These are phyloP conservation scores for Thelonectria rubi DNA, from an alignment of 2,329 filamentous ascomycete genomes.

Conservation along the genomic window DNA sequence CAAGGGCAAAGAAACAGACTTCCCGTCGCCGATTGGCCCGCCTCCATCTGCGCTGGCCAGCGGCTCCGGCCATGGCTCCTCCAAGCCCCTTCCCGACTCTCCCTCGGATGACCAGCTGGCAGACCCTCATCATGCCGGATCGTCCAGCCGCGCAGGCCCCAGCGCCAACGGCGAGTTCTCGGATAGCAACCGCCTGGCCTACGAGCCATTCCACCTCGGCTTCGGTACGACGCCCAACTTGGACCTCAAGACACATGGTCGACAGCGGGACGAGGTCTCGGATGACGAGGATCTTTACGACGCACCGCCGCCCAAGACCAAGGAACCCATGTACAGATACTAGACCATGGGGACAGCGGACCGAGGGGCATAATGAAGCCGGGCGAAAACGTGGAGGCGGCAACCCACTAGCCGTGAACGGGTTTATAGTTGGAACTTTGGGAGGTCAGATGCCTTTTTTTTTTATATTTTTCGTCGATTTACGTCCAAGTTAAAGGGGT, in stretches of 20 bases:
- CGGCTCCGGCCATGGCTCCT: slow-evolving; percentile 35
- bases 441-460: neutral
- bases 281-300: slow-evolving; percentile 54
- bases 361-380: neutral
- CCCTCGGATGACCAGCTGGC: slow-evolving; percentile 46
- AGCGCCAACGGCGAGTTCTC: slow-evolving; percentile 31
- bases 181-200: slow-evolving; percentile 40
- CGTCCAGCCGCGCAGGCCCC: slow-evolving; percentile 26
- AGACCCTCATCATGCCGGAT: slow-evolving; percentile 41
- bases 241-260: slow-evolving; percentile 27
- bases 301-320: slow-evolving; percentile 48
- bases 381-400: neutral
- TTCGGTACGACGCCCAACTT: slow-evolving; percentile 37
- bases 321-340: slow-evolving; percentile 50
- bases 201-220: slow-evolving; percentile 53
- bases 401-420: neutral
- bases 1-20: slow-evolving; percentile 50
- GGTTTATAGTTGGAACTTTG: neutral
- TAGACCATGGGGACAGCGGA: slow-evolving; percentile 24
- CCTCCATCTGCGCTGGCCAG: slow-evolving; percentile 36
- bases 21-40: slow-evolving; percentile 38
- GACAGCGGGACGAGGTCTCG: slow-evolving; percentile 41
- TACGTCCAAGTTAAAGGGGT: neutral
- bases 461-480: neutral
- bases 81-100: slow-evolving; percentile 29